A percentile compares a stretch with the other conserved stretches of the same genome.
phyloP scores from a whole-genome alignment of 257 asterid species.

The Nicotiana tomentosiformis region DNA sequence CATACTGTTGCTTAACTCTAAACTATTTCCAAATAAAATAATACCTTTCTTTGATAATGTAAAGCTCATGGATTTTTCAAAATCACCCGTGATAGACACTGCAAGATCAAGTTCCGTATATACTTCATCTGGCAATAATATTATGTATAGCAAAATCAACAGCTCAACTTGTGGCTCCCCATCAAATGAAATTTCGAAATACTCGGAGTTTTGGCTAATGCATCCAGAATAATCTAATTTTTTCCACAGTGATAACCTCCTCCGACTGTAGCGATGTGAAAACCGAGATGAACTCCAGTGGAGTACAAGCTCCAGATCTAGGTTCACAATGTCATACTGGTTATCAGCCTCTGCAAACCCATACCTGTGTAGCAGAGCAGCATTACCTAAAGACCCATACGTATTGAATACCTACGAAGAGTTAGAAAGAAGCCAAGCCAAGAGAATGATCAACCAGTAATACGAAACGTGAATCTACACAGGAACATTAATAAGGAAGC shows the following conservation, averaged over 20 bases:
- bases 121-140: slow-evolving; percentile 54
- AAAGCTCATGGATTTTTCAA: slow-evolving; percentile 12
- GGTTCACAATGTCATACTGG: slow-evolving; percentile 74
- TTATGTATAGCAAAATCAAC: slow-evolving; percentile 58
- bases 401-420: slow-evolving; percentile 76
- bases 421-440: not conserved
- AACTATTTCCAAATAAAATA: slow-evolving; percentile 19
- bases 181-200: slow-evolving; percentile 67
- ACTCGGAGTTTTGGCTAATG: slow-evolving; percentile 55
- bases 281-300: slow-evolving; percentile 69
- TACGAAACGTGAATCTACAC: not conserved
- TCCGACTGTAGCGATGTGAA: slow-evolving; percentile 60
- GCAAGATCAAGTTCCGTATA: slow-evolving; percentile 42
- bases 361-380: slow-evolving; percentile 93
- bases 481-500: not conserved
- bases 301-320: slow-evolving; percentile 68
- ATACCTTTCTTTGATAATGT: slow-evolving; percentile 19
- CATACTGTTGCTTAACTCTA: slow-evolving; percentile 33
- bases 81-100: slow-evolving; percentile 21
- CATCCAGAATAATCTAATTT: slow-evolving; percentile 61
- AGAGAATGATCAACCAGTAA: not conserved
- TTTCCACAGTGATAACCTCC: slow-evolving; percentile 70
- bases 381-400: slow-evolving; percentile 76
- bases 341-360: slow-evolving; percentile 83
- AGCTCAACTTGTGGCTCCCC: slow-evolving; percentile 85